Evolutionary conservation across 129 eudicot genomes (phyloP).

Genomic region (Erigeron canadensis): DNA sequence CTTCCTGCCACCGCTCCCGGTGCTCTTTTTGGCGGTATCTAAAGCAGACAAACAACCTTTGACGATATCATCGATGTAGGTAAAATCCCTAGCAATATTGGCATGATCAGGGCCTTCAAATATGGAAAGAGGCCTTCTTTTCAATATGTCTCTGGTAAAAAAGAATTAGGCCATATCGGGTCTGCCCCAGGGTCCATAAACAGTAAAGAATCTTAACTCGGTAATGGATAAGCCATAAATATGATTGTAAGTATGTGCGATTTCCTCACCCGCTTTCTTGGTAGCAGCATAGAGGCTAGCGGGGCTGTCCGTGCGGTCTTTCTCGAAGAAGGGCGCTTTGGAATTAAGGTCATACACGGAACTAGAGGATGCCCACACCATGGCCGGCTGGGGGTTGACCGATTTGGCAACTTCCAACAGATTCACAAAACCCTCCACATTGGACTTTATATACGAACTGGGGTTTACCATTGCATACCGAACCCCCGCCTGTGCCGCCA

Average conservation of each 20-base stretch:
- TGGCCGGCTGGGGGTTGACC: conserved; percentile 55
- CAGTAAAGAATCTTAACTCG: conserved; percentile 60
- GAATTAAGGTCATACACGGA: conserved; percentile 69
- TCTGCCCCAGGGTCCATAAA: conserved; percentile 79
- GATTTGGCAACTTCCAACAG: conserved; percentile 53
- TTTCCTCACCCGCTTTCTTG: conserved; percentile 73
- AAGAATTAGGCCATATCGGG: conserved; percentile 79
- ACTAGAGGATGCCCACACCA: conserved; percentile 72
- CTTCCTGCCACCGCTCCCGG: conserved; percentile 66
- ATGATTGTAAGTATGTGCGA: conserved; percentile 64
- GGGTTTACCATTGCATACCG: conserved; percentile 73
- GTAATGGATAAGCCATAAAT: conserved; percentile 65
- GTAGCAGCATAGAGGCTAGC: conserved; percentile 74
- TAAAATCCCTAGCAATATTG: conserved; percentile 59
- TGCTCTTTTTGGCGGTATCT: conserved; percentile 61
- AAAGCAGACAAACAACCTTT: conserved; percentile 62
- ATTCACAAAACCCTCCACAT: conserved; percentile 55
- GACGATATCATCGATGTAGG: conserved; percentile 71
- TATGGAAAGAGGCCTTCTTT: conserved; percentile 47
- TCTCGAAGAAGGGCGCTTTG: conserved; percentile 64
- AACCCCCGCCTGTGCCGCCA: conserved; percentile 75
- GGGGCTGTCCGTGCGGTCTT: conserved; percentile 60
- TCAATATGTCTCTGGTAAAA: conserved; percentile 60
- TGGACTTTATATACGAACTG: conserved; percentile 45
- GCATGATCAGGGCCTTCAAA: conserved; percentile 56